Percentiles rank a stretch among this genome's conserved stretches.
phyloP scores from a whole-genome alignment of 352 stramenopile genomes.

The Elongisporangium prolatum region DNA sequence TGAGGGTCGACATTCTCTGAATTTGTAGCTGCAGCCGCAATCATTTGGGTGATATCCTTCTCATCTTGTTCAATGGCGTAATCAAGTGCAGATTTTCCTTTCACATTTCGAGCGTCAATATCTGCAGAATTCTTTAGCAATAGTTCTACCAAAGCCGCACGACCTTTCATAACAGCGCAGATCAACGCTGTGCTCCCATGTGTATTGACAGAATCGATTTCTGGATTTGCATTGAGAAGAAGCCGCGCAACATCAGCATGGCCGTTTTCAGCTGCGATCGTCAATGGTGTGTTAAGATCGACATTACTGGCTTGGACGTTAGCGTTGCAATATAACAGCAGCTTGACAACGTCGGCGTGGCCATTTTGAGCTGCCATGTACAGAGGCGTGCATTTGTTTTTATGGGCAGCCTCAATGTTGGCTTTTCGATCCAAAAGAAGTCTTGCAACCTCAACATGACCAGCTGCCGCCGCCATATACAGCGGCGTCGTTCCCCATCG shows the following conservation, averaged over 20 bases:
- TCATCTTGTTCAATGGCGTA: too few species aligned
- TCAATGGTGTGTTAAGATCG: too few species aligned
- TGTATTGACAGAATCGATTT: too few species aligned
- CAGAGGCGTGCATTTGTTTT: conserved; percentile 38
- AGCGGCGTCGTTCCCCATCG: conserved; percentile 18
- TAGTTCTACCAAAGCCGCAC: conserved; percentile 32
- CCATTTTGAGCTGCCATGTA: conserved; percentile 47
- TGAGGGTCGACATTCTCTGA: too few species aligned
- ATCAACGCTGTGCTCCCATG: conserved; percentile 27
- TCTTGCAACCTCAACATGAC: conserved; percentile 32
- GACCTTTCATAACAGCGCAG: conserved; percentile 40
- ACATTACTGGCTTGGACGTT: too few species aligned
- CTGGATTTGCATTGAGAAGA: too few species aligned
- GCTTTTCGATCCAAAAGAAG: conserved; percentile 33
- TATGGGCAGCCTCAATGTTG: conserved; percentile 42
- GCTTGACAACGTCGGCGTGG: conserved; percentile 37
- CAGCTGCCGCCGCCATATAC: conserved; percentile 39
- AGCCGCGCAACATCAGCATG: too few species aligned
- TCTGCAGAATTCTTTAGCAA: conserved; percentile 34
- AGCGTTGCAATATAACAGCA: conserved; percentile 11
- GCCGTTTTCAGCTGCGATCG: too few species aligned
- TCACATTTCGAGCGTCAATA: conserved; percentile 19
- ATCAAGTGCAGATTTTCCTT: too few species aligned
- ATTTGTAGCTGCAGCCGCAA: too few species aligned
- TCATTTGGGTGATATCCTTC: too few species aligned